These are phyloP conservation scores for Crithidia bombi DNA, from an alignment of 208 protist genomes.

Conservation along the genomic window DNA sequence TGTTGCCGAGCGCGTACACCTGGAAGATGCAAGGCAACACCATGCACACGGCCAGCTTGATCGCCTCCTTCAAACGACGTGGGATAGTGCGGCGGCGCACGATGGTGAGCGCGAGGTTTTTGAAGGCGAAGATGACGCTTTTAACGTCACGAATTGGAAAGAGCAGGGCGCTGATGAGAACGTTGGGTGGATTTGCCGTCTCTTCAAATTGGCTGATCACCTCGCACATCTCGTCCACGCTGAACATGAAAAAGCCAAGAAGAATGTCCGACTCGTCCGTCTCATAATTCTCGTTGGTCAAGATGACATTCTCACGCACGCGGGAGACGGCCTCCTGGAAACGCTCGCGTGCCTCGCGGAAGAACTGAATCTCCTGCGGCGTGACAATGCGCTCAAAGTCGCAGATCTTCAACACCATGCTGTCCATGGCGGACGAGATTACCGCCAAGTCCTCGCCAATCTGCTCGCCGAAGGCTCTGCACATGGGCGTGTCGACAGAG, in stretches of 20 bases:
- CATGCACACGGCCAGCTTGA: slow-evolving; percentile 92
- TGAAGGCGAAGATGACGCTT: slow-evolving; percentile 63
- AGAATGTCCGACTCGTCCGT: slow-evolving; percentile 89
- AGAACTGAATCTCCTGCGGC: slow-evolving; percentile 74
- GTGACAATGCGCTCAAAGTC: slow-evolving; percentile 76
- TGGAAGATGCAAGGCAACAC: slow-evolving; percentile 86
- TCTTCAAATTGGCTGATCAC: slow-evolving; percentile 77
- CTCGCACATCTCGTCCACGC: slow-evolving; percentile 88
- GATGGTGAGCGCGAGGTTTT: slow-evolving; percentile 54
- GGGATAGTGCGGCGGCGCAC: slow-evolving; percentile 67
- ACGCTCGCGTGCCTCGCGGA: slow-evolving; percentile 70
- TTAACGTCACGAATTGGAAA: slow-evolving; percentile 68
- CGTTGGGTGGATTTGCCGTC: slow-evolving; percentile 51
- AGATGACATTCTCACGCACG: slow-evolving; percentile 87
- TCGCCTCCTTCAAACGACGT: slow-evolving; percentile 87
- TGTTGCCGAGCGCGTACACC: slow-evolving; percentile 80
- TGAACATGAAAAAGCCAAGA: slow-evolving; percentile 92
- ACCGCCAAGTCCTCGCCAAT: slow-evolving; percentile 81
- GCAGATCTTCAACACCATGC: slow-evolving; percentile 90
- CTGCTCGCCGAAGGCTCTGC: slow-evolving; percentile 63
- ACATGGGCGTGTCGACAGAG: slow-evolving; percentile 82
- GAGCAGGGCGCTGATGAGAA: slow-evolving; percentile 47
- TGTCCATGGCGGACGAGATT: slow-evolving; percentile 89
- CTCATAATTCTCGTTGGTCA: slow-evolving; percentile 92
- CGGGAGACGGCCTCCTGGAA: slow-evolving; percentile 87